Evolutionary conservation across 2,329 filamentous ascomycete genomes (phyloP).

Genomic region (Fusarium napiforme): DNA sequence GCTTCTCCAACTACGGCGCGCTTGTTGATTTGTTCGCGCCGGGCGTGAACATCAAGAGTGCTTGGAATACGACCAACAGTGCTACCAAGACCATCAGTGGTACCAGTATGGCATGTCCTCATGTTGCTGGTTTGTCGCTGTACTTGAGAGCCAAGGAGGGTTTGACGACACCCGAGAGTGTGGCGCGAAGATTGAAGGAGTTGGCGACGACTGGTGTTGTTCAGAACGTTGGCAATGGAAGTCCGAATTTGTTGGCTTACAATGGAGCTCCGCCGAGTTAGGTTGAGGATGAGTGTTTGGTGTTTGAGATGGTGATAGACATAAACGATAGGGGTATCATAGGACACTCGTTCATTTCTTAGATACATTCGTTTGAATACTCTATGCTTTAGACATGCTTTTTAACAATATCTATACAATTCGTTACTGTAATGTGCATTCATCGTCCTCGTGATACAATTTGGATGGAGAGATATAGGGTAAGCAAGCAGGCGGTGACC

Average conservation of each 20-base stretch:
- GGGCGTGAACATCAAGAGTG: slow-evolving; percentile 57
- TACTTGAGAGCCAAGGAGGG: slow-evolving; percentile 55
- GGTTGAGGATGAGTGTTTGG: not conserved
- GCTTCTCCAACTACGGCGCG: slow-evolving; percentile 63
- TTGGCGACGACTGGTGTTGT: slow-evolving; percentile 55
- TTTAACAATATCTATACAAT: too few relatives aligned
- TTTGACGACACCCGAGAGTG: slow-evolving; percentile 55
- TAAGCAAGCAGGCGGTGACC: not conserved
- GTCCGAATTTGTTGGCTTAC: slow-evolving; percentile 59
- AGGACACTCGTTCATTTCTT: slow-evolving; percentile 13
- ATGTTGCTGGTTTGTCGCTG: slow-evolving; percentile 68
- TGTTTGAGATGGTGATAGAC: not conserved
- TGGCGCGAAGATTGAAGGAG: slow-evolving; percentile 55
- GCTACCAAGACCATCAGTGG: slow-evolving; percentile 63
- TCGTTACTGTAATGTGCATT: not conserved
- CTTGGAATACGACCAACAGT: slow-evolving; percentile 56
- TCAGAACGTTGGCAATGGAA: slow-evolving; percentile 48
- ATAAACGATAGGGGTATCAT: not conserved
- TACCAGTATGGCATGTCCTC: slow-evolving; percentile 71
- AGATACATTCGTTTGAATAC: not conserved
- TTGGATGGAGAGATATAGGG: not conserved
- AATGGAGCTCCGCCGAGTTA: slow-evolving; percentile 51
- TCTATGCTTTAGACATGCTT: not conserved
- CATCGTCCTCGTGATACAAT: not conserved
- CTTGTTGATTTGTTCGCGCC: slow-evolving; percentile 64